Percentiles rank a stretch among this genome's conserved stretches.
These are phyloP conservation scores for Fusarium graminum DNA, from an alignment of 2,329 filamentous ascomycete species.

Conservation along the genomic window DNA sequence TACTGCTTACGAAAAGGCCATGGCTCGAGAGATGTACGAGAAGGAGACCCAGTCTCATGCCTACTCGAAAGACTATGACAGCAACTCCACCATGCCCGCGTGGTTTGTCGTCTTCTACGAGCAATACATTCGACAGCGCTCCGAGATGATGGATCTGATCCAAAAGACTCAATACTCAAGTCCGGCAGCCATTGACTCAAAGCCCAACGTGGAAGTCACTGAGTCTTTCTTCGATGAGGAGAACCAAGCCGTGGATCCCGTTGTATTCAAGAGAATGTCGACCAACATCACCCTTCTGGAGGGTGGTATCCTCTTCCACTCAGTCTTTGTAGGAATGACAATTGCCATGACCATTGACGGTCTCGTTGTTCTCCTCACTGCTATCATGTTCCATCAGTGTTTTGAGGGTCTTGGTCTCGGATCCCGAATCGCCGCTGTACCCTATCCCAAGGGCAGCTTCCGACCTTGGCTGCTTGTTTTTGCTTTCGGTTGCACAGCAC, in stretches of 20 bases:
- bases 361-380: constrained; percentile 75
- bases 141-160: constrained; percentile 69
- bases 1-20: constrained; percentile 57
- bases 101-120: constrained; percentile 75
- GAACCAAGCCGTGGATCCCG: constrained; percentile 59
- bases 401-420: constrained; percentile 78
- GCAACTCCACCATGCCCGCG: constrained; percentile 63
- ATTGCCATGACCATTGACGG: constrained; percentile 76
- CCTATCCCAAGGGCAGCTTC: constrained; percentile 67
- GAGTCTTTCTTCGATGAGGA: constrained; percentile 59
- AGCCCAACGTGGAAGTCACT: constrained; percentile 48
- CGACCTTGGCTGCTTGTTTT: constrained; percentile 72
- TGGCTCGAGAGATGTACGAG: constrained; percentile 56
- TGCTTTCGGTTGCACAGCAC: constrained; percentile 73
- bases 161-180: constrained; percentile 46
- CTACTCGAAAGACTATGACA: constrained; percentile 47
- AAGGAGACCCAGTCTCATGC: constrained; percentile 49
- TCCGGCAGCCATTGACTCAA: constrained; percentile 49
- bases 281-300: constrained; percentile 82
- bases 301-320: constrained; percentile 83
- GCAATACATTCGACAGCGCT: constrained; percentile 71
- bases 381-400: constrained; percentile 79
- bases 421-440: constrained; percentile 76
- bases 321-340: constrained; percentile 81
- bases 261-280: constrained; percentile 71